A percentile compares a stretch with the other conserved stretches of the same genome.
Evolutionary conservation across 352 stramenopile species (phyloP).

Genomic region (Pythium oligandrum): DNA sequence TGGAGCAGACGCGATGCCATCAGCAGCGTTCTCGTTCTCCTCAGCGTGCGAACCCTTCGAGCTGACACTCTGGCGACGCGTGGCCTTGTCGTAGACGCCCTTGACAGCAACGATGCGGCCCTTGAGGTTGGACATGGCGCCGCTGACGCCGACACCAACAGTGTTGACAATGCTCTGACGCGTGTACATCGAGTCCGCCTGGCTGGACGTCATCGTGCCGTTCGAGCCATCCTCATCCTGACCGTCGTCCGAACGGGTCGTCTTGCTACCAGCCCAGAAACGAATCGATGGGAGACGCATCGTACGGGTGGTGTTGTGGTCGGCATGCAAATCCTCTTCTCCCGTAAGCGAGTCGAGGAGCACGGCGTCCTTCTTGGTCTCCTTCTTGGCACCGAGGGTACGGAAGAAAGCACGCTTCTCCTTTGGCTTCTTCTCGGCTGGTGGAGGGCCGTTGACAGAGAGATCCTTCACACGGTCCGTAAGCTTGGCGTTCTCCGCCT

Average conservation of each 20-base stretch:
- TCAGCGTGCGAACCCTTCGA: too few species aligned
- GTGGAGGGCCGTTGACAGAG: constrained; percentile 23
- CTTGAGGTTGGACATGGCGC: constrained; percentile 71
- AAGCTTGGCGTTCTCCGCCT: constrained; percentile 74
- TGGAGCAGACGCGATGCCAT: too few species aligned
- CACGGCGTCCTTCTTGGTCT: constrained; percentile 44
- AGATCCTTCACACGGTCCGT: constrained; percentile 44
- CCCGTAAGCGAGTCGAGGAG: constrained; percentile 73
- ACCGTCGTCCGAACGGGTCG: constrained; percentile 37
- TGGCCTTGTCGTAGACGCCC: constrained; percentile 52
- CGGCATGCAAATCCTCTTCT: constrained; percentile 22
- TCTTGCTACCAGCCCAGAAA: constrained; percentile 64
- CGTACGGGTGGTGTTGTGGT: constrained; percentile 32
- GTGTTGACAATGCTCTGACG: constrained; percentile 49
- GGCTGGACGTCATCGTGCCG: constrained; percentile 38
- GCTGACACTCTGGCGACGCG: too few species aligned
- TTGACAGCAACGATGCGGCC: constrained; percentile 68
- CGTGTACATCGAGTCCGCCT: constrained; percentile 34
- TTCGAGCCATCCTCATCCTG: constrained; percentile 33
- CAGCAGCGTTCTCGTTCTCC: too few species aligned
- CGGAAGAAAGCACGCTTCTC: constrained; percentile 59
- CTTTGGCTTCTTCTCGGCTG: constrained; percentile 23
- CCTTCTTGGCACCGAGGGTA: constrained; percentile 73
- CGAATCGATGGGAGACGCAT: constrained; percentile 54
- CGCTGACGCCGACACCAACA: constrained; percentile 34